A percentile compares a stretch with the other conserved stretches of the same genome.
phyloP scores from a whole-genome alignment of 108 stramenopile genomes.

The Aurantiochytrium sp. region DNA sequence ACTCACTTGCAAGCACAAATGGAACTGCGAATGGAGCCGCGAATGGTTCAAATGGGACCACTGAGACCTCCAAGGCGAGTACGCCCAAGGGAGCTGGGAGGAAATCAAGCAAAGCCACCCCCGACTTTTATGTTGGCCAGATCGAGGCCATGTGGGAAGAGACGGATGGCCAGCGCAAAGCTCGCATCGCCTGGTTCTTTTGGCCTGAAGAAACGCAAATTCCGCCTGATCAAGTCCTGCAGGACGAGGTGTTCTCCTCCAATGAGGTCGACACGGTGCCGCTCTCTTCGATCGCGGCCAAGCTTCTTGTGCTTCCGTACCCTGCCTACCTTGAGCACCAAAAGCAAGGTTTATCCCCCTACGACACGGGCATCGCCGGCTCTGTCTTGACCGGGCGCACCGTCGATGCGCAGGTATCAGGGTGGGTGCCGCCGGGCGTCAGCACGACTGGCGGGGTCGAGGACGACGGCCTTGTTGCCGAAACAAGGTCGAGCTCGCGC shows the following conservation, averaged over 20 bases:
- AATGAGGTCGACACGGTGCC: constrained; percentile 7
- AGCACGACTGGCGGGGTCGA: neutral
- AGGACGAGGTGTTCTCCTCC: neutral
- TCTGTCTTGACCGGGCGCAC: neutral
- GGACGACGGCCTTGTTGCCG: neutral
- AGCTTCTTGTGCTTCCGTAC: neutral
- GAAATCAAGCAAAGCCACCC: neutral
- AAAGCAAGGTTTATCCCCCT: neutral
- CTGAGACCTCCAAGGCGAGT: neutral
- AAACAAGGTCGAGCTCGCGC: neutral
- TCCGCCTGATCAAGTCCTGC: neutral
- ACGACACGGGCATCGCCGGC: neutral
- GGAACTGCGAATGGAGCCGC: too few relatives aligned
- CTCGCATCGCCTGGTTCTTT: constrained; percentile 11
- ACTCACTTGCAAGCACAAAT: too few relatives aligned
- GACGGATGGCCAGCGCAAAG: neutral
- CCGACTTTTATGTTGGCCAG: neutral
- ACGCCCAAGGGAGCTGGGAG: neutral
- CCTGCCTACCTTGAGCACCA: neutral
- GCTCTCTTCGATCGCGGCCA: neutral
- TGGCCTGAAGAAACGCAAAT: neutral
- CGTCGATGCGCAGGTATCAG: neutral
- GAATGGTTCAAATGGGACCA: neutral
- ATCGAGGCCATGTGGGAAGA: constrained; percentile 11
- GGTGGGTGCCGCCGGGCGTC: neutral